Conservation (phyloP, 768 basidiomycete species). For the Floccularia luteovirens region DNA sequence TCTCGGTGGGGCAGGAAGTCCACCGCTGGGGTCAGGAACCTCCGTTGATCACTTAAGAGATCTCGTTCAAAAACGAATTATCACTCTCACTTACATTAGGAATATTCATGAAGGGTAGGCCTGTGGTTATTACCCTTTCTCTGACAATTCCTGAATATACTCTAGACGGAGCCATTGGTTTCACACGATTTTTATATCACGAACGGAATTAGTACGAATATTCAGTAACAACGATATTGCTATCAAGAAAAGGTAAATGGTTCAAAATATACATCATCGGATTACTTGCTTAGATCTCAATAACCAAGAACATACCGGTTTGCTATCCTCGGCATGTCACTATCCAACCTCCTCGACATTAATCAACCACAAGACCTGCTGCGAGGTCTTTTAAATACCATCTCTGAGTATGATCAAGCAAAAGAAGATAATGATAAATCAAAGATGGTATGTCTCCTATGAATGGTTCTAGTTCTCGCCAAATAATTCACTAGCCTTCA, state of each 20-base stretch:
- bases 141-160: constrained; percentile 1
- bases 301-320: constrained; percentile 66
- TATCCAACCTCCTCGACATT: constrained; percentile 77
- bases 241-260: constrained; percentile 68
- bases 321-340: constrained; percentile 80
- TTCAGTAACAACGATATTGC: constrained; percentile 68
- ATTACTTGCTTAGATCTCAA: not conserved
- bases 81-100: constrained; percentile 79
- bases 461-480: not conserved
- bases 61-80: constrained; percentile 75
- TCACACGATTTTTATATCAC: constrained; percentile 77
- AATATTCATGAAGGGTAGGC: constrained; percentile 83
- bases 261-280: not conserved
- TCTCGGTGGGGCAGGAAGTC: constrained; percentile 29
- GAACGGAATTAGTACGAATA: constrained; percentile 61
- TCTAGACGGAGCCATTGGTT: constrained; percentile 79
- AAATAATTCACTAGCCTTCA: constrained; percentile 10
- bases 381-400: constrained; percentile 60
- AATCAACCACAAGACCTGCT: constrained; percentile 75
- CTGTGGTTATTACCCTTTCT: constrained; percentile 5
- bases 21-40: constrained; percentile 52
- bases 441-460: constrained; percentile 63
- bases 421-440: constrained; percentile 70
- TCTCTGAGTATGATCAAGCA: constrained; percentile 72
- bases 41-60: constrained; percentile 76